A percentile compares a stretch with the other conserved stretches of the same genome.
phyloP scores from a whole-genome alignment of 2,329 filamentous ascomycete genomes.

The Bertia moriformis region DNA sequence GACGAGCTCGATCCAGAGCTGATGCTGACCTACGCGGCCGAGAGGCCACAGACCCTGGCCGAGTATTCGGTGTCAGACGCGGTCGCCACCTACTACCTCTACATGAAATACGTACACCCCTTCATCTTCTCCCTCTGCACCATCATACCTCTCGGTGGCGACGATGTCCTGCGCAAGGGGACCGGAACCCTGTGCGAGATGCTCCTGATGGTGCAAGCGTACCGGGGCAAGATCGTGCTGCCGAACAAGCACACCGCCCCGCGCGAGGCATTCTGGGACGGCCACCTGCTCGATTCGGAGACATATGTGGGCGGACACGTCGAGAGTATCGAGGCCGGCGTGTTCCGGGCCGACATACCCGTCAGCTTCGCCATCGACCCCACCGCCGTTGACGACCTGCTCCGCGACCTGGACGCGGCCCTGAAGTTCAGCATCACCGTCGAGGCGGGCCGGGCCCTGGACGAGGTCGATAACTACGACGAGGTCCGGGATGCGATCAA shows the following conservation, averaged over 20 bases:
- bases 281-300: constrained; percentile 87
- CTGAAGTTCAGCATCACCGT: constrained; percentile 75
- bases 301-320: constrained; percentile 98
- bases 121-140: constrained; percentile 98
- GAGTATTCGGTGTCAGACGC: constrained; percentile 99
- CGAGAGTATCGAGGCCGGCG: constrained; percentile 95
- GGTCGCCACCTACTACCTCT: constrained; percentile 94
- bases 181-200: constrained; percentile 99
- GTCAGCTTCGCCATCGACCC: constrained; percentile 88
- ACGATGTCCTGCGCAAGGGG: constrained; percentile 86
- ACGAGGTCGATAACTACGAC: constrained; percentile 68
- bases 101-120: constrained; percentile 99
- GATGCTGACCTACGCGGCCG: constrained; percentile 84
- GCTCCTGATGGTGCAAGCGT: constrained; percentile 97
- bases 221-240: constrained; percentile 76
- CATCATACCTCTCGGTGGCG: constrained; percentile 81
- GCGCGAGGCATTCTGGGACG: constrained; percentile 89
- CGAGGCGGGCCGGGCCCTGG: constrained; percentile 69
- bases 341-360: constrained; percentile 90
- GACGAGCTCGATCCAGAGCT: constrained; percentile 94
- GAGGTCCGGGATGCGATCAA: constrained; percentile 74
- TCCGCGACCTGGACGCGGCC: constrained; percentile 74
- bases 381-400: constrained; percentile 73
- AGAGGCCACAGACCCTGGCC: constrained; percentile 82
- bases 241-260: constrained; percentile 92